Base-by-base conservation (phyloP, 192 early-diverging fungal genomes). In the Dispira parvispora region DNA sequence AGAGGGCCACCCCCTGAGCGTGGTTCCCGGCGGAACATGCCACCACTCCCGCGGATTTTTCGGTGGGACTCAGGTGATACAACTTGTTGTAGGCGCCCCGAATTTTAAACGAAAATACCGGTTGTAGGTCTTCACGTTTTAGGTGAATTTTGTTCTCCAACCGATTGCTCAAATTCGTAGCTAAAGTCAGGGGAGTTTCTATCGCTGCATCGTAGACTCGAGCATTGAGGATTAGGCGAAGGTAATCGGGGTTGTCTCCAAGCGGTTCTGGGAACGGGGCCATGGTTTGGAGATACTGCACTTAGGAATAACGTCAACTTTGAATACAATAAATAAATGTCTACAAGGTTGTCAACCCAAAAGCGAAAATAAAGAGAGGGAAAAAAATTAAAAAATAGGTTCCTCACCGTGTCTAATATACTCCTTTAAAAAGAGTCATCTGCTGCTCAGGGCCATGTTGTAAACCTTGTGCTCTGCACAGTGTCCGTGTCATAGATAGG, bases 11-110 rank as follows among this genome's bases (percentile, higher is more conserved):
- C 23, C 92, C 92, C 73, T 97, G 96, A 14, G 96, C 94, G 69
- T 99, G 94, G 75, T 99, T 99, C 65, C 84, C 92, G n/a, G 94
- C 94, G 54, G 91, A 95, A 67, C 93, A 96, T 4, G 92, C 92
- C 63, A 97, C 88, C 43, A 99, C 91, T 8, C 96, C 96, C 14
- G 76, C 71, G n/a, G 67, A 65, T 64, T 78, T 82, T 71, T 99
- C 96, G 42, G 82, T 85, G 2, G 69, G 67, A 2, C 84, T 78
- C 50, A 99, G 74, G 63, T 92, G 86, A 32, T 82, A 80, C 70
- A 99, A 86, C 63, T 82, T 81, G 72, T 99, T 96, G 79, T 95
- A 92, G 3, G 96, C 96, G 18, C 96, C 96, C 25, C 96, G 84
- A 66, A 93, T 84, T 80, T 99, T 99, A 83, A 99, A 99, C 13